A percentile compares a stretch with the other conserved stretches of the same genome.
phyloP scores from a whole-genome alignment of 2,329 filamentous ascomycete genomes.

The Nothophaeocryptopus gaeumannii region DNA sequence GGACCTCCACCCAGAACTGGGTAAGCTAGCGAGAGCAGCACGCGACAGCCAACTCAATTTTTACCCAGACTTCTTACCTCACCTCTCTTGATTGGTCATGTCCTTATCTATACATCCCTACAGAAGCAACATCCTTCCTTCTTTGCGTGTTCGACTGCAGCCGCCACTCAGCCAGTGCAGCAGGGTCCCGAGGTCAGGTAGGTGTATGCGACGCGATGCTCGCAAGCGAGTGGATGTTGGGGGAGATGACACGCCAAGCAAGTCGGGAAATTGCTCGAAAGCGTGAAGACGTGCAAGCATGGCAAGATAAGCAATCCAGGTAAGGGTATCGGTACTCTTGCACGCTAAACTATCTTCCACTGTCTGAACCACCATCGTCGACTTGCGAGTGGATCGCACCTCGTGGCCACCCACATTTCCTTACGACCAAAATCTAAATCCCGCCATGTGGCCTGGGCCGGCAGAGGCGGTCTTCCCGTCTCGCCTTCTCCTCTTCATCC shows the following conservation, averaged over 20 bases:
- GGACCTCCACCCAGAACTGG: neutral
- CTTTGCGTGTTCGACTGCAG: neutral
- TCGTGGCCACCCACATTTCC: neutral
- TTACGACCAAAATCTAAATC: neutral
- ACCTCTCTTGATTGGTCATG: neutral
- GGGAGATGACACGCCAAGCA: too few relatives aligned
- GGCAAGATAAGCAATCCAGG: too few relatives aligned
- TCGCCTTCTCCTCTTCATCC: neutral
- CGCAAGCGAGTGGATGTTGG: too few relatives aligned
- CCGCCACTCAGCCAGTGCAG: neutral
- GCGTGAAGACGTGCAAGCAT: too few relatives aligned
- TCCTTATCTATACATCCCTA: constrained; percentile 2
- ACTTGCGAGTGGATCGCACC: neutral
- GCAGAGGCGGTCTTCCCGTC: neutral
- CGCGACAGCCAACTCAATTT: neutral
- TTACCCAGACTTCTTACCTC: neutral
- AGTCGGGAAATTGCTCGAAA: too few relatives aligned
- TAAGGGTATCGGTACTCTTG: too few relatives aligned
- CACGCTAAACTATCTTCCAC: neutral
- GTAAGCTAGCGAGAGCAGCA: neutral
- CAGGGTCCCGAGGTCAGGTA: neutral
- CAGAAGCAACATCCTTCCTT: too few relatives aligned
- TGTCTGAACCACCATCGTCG: neutral
- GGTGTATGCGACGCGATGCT: neutral
- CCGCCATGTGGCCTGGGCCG: neutral